phyloP scores from a whole-genome alignment of 169 alveolate genomes.

The Eimeria necatrix region DNA sequence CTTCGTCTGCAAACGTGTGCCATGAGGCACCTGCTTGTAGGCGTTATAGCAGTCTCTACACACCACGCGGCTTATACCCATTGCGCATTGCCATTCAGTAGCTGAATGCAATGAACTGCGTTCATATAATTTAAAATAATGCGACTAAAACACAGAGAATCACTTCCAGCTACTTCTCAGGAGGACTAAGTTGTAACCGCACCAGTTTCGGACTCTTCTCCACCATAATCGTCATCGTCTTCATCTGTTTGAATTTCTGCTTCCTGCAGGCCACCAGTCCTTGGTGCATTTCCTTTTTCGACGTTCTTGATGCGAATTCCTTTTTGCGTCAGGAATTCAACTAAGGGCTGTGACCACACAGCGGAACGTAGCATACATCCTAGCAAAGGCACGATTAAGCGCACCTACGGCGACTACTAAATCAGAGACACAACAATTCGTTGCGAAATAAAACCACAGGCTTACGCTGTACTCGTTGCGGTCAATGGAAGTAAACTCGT shows the following conservation, averaged over 20 bases:
- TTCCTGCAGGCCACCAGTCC: conserved; percentile 73
- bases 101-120: not conserved
- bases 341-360: conserved; percentile 70
- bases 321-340: conserved; percentile 59
- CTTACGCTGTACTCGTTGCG: conserved; percentile 91
- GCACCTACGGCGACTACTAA: not conserved
- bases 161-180: too few relatives aligned
- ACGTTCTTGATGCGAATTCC: conserved; percentile 79
- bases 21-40: too few relatives aligned
- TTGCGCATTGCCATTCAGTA: not conserved
- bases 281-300: conserved; percentile 45
- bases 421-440: not conserved
- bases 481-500: conserved; percentile 96
- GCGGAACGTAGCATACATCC: not conserved
- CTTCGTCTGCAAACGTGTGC: conserved; percentile 50
- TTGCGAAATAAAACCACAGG: too few relatives aligned
- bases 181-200: too few relatives aligned
- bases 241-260: conserved; percentile 79
- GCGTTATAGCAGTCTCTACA: too few relatives aligned
- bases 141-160: too few relatives aligned
- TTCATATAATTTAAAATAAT: not conserved
- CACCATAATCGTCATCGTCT: conserved; percentile 79
- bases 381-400: not conserved
- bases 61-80: too few relatives aligned
- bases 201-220: conserved; percentile 78